phyloP scores from a whole-genome alignment of 2,329 filamentous ascomycete genomes.

The Fusarium floridanum region DNA sequence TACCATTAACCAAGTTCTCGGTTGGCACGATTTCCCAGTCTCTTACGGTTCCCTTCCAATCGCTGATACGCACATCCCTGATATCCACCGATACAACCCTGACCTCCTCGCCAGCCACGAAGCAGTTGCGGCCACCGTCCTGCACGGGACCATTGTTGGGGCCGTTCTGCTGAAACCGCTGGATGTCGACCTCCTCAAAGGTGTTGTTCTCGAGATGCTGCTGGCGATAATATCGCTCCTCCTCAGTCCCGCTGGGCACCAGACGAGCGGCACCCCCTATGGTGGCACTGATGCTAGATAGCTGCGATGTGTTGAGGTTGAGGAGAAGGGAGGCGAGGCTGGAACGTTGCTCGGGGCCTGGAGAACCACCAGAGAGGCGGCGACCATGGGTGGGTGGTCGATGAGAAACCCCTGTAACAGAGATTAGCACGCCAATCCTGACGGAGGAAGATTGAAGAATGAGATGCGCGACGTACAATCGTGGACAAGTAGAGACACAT shows the following conservation, averaged over 20 bases:
- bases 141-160: constrained; percentile 54
- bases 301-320: constrained; percentile 89
- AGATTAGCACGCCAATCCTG: constrained; percentile 7
- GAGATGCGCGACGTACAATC: constrained; percentile 70
- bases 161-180: constrained; percentile 52
- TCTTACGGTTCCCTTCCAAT: constrained; percentile 93
- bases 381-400: constrained; percentile 81
- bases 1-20: constrained; percentile 57
- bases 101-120: constrained; percentile 85
- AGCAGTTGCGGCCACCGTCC: constrained; percentile 71
- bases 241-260: constrained; percentile 78
- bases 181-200: constrained; percentile 70
- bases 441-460: background rate
- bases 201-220: constrained; percentile 94
- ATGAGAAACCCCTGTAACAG: constrained; percentile 80
- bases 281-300: constrained; percentile 91
- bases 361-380: constrained; percentile 71
- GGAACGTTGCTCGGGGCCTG: constrained; percentile 74
- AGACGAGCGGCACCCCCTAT: constrained; percentile 90
- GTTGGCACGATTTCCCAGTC: constrained; percentile 74
- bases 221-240: constrained; percentile 86
- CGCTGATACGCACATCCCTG: constrained; percentile 86
- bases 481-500: constrained; percentile 94
- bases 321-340: constrained; percentile 86
- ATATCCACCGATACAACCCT: constrained; percentile 89